These are phyloP conservation scores for Phytophthora sp. DNA, from an alignment of 352 stramenopile species.

Conservation along the genomic window DNA sequence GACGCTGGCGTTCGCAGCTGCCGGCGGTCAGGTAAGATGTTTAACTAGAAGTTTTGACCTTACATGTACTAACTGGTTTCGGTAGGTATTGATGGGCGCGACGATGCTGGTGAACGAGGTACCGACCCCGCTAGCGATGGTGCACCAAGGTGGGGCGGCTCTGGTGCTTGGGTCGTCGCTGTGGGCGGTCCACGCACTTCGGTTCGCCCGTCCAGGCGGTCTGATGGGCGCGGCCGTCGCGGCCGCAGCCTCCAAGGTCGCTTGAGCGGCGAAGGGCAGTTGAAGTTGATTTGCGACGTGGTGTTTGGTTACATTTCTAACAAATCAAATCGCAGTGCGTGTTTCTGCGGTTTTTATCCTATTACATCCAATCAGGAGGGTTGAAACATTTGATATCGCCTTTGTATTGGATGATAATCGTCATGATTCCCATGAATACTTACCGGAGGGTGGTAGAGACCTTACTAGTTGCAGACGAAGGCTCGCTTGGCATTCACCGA, in stretches of 20 bases:
- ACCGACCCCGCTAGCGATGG: constrained; percentile 92
- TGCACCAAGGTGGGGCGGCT: constrained; percentile 84
- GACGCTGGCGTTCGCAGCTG: constrained; percentile 58
- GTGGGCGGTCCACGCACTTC: constrained; percentile 69
- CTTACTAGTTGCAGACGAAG: too few species aligned
- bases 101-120: constrained; percentile 96
- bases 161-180: constrained; percentile 67
- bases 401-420: constrained; percentile 32
- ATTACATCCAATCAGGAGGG: background rate
- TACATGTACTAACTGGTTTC: background rate
- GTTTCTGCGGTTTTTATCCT: constrained; percentile 13
- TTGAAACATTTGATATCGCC: too few species aligned
- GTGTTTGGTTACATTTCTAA: background rate
- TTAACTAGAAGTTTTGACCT: background rate
- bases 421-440: too few species aligned
- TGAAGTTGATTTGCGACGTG: constrained; percentile 1
- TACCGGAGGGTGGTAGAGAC: too few species aligned
- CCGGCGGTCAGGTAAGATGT: constrained; percentile 45
- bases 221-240: constrained; percentile 35
- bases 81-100: constrained; percentile 91
- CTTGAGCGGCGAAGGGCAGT: too few species aligned
- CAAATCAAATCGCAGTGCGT: constrained; percentile 21
- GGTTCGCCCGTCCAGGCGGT: constrained; percentile 57
- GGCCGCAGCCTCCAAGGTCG: constrained; percentile 29
- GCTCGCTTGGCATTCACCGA: constrained; percentile 12